Percentiles rank a stretch among this genome's conserved stretches.
Conservation (phyloP, 331 rosid species). For the Cydonia oblonga region DNA sequence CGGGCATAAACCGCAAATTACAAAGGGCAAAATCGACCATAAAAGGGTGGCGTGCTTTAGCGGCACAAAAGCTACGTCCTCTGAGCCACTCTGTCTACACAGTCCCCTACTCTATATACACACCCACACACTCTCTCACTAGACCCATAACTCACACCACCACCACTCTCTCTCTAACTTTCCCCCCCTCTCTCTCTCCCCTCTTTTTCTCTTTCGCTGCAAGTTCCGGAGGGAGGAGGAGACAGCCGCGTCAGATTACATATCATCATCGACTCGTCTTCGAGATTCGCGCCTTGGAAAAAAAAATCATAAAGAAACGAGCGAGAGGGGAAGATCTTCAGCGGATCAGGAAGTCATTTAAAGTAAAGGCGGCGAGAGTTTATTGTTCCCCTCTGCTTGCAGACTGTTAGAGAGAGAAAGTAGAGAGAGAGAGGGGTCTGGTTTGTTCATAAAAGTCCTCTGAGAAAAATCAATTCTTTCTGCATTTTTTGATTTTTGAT, state of each 20-base stretch:
- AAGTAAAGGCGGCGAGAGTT: constrained; percentile 78
- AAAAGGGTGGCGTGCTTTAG: constrained; percentile 47
- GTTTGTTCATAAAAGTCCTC: background rate
- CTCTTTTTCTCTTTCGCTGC: background rate
- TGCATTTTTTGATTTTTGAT: background rate
- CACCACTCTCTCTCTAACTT: too few relatives aligned
- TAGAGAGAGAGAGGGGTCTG: background rate
- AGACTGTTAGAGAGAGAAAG: too few relatives aligned
- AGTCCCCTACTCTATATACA: constrained; percentile 55
- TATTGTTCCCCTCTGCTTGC: constrained; percentile 12
- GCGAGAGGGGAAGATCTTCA: constrained; percentile 26
- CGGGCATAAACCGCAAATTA: background rate
- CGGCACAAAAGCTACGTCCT: constrained; percentile 33
- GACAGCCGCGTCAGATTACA: constrained; percentile 33
- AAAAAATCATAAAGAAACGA: background rate
- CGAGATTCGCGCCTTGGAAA: constrained; percentile 52
- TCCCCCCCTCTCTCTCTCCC: background rate
- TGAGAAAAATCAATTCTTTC: background rate
- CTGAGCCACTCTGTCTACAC: constrained; percentile 52
- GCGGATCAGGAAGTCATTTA: constrained; percentile 39
- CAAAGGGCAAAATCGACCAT: constrained; percentile 35
- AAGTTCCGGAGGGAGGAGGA: constrained; percentile 2
- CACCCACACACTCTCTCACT: background rate
- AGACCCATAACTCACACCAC: too few relatives aligned
- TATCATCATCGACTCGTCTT: constrained; percentile 11